A percentile compares a stretch with the other conserved stretches of the same genome.
Evolutionary conservation across 2,329 filamentous ascomycete species (phyloP).

Genomic region (Verticillium nonalfalfae): DNA sequence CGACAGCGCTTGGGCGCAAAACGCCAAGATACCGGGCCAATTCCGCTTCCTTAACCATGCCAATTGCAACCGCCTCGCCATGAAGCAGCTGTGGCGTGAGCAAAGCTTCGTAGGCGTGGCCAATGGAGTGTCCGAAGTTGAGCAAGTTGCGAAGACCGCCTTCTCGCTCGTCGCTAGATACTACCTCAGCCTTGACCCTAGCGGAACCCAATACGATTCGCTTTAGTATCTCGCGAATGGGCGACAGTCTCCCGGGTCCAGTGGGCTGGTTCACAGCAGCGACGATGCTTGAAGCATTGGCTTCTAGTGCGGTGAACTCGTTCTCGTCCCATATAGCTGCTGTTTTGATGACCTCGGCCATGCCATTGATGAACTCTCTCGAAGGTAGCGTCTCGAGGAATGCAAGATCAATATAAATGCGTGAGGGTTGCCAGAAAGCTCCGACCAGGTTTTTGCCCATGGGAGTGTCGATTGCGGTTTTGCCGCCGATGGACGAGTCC

Average conservation of each 20-base stretch:
- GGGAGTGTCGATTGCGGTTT: slow-evolving; percentile 95
- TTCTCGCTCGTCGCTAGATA: slow-evolving; percentile 90
- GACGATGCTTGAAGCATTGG: slow-evolving; percentile 72
- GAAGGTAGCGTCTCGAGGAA: slow-evolving; percentile 88
- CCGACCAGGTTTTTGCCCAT: slow-evolving; percentile 95
- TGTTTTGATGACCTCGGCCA: slow-evolving; percentile 98
- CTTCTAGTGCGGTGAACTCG: slow-evolving; percentile 80
- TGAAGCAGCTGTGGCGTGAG: slow-evolving; percentile 92
- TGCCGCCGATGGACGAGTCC: slow-evolving; percentile 95
- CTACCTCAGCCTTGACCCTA: slow-evolving; percentile 89
- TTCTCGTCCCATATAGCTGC: slow-evolving; percentile 90
- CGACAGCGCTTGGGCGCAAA: slow-evolving; percentile 78
- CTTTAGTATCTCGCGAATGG: slow-evolving; percentile 66
- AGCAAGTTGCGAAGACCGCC: slow-evolving; percentile 88
- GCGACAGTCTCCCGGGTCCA: slow-evolving; percentile 51
- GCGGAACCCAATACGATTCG: slow-evolving; percentile 83
- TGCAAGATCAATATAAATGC: slow-evolving; percentile 88
- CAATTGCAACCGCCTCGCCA: slow-evolving; percentile 92
- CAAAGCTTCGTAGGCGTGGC: slow-evolving; percentile 93
- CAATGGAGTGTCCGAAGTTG: slow-evolving; percentile 97
- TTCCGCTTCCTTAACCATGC: slow-evolving; percentile 98
- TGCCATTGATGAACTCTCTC: slow-evolving; percentile 94
- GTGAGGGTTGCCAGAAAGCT: slow-evolving; percentile 91
- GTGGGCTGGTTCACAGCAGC: slow-evolving; percentile 58
- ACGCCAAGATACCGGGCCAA: slow-evolving; percentile 84